Conservation (phyloP, 2,329 filamentous ascomycete species). For the Aureobasidium sp. region DNA sequence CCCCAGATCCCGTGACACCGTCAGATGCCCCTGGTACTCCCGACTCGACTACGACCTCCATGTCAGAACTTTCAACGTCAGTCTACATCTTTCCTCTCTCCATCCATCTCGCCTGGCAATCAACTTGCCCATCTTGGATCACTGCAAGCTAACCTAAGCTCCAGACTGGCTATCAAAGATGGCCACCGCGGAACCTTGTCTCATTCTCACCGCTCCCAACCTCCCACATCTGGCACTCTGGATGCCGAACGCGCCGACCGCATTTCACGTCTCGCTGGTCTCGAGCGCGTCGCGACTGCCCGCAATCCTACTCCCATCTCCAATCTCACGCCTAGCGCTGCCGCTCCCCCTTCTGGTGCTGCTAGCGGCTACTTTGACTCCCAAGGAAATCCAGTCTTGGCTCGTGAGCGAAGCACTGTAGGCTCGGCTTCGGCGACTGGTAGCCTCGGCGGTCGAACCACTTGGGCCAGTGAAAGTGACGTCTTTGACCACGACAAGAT, state of each 20-base stretch:
- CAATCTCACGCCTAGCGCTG: constrained; percentile 42
- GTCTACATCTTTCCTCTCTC: background rate
- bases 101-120: background rate
- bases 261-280: constrained; percentile 87
- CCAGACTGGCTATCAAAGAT: constrained; percentile 79
- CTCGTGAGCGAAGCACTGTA: constrained; percentile 76
- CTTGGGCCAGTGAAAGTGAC: constrained; percentile 62
- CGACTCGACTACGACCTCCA: constrained; percentile 83
- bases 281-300: constrained; percentile 77
- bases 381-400: constrained; percentile 57
- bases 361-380: constrained; percentile 69
- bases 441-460: constrained; percentile 61
- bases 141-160: background rate
- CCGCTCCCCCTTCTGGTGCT: constrained; percentile 34
- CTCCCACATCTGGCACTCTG: constrained; percentile 54
- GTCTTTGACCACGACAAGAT: constrained; percentile 58
- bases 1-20: constrained; percentile 72
- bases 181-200: constrained; percentile 78
- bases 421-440: constrained; percentile 84
- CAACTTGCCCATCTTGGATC: too few relatives aligned
- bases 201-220: constrained; percentile 41
- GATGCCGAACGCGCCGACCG: constrained; percentile 91
- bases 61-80: constrained; percentile 76
- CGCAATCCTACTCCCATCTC: constrained; percentile 41
- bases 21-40: constrained; percentile 89